A percentile compares a stretch with the other conserved stretches of the same genome.
Evolutionary conservation across 2,329 filamentous ascomycete species (phyloP).

Genomic region (Pyrenophora graminea): DNA sequence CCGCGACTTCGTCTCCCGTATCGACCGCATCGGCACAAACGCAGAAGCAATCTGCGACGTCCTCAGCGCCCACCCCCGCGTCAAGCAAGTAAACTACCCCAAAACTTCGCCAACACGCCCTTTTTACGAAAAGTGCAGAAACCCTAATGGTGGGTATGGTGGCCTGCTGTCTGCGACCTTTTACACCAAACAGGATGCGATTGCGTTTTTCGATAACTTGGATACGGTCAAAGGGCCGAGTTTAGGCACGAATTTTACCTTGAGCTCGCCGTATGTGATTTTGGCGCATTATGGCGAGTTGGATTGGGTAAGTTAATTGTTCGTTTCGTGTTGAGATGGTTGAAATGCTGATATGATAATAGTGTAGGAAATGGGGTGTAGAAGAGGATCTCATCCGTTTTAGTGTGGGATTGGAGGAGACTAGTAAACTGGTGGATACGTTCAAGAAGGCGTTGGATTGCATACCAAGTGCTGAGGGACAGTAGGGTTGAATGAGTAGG

Average conservation of each 20-base stretch:
- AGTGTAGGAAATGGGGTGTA: constrained; percentile 77
- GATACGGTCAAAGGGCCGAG: constrained; percentile 93
- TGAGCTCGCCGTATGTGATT: constrained; percentile 88
- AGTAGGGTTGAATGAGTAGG: too few species aligned
- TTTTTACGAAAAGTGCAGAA: constrained; percentile 79
- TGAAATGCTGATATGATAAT: constrained; percentile 11
- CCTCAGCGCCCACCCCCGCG: constrained; percentile 62
- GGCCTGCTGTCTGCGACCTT: constrained; percentile 87
- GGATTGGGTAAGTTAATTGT: constrained; percentile 68
- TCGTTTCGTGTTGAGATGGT: neutral
- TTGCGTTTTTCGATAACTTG: constrained; percentile 82
- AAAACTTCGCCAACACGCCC: constrained; percentile 71
- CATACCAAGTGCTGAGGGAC: constrained; percentile 30
- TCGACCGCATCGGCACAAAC: constrained; percentile 82
- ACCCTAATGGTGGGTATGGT: constrained; percentile 80
- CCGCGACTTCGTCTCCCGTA: constrained; percentile 82
- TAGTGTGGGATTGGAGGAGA: constrained; percentile 87
- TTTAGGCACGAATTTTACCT: constrained; percentile 93
- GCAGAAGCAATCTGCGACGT: constrained; percentile 81
- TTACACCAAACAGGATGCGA: constrained; percentile 68
- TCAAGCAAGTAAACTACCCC: constrained; percentile 86
- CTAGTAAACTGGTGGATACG: constrained; percentile 63
- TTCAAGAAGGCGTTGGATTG: constrained; percentile 73
- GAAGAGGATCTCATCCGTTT: constrained; percentile 79
- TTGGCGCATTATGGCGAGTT: constrained; percentile 90